Conservation (phyloP, 2,329 filamentous ascomycete genomes). For the Saccharata proteae region DNA sequence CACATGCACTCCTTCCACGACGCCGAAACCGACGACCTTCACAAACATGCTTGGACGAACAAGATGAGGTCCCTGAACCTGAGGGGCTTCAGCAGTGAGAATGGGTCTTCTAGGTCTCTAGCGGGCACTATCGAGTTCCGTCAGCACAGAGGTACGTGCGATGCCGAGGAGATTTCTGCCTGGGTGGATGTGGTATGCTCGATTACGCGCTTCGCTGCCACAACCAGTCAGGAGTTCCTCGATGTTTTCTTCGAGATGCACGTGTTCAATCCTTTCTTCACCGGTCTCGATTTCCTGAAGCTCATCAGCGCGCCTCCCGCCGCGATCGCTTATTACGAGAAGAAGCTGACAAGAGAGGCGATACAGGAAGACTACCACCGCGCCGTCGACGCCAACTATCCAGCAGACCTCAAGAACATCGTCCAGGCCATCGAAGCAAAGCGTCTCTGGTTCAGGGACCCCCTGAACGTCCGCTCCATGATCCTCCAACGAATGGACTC, state of each 20-base stretch:
- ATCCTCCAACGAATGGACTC: too few relatives aligned
- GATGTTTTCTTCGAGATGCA: not conserved
- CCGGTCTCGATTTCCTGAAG: not conserved
- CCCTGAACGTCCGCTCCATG: too few relatives aligned
- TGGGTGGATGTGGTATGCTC: slow-evolving; percentile 15
- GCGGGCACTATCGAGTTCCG: slow-evolving; percentile 20
- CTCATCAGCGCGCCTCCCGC: not conserved
- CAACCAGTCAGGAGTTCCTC: not conserved
- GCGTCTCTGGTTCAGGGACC: too few relatives aligned
- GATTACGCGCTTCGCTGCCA: slow-evolving; percentile 1
- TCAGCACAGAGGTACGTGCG: slow-evolving; percentile 16
- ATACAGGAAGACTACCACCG: too few relatives aligned
- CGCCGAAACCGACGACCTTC: not conserved
- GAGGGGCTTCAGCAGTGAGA: not conserved
- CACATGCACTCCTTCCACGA: not conserved
- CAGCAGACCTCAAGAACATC: too few relatives aligned
- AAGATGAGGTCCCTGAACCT: too few relatives aligned
- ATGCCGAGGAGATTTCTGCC: slow-evolving; percentile 13
- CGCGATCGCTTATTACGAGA: slow-evolving; percentile 1
- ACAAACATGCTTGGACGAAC: too few relatives aligned
- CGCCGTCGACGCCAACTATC: too few relatives aligned
- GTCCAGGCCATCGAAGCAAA: too few relatives aligned
- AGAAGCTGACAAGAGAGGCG: not conserved
- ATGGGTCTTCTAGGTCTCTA: slow-evolving; percentile 3
- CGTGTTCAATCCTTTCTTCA: not conserved